Conservation (phyloP, 2,329 filamentous ascomycete genomes). For the Colletotrichum noveboracense region DNA sequence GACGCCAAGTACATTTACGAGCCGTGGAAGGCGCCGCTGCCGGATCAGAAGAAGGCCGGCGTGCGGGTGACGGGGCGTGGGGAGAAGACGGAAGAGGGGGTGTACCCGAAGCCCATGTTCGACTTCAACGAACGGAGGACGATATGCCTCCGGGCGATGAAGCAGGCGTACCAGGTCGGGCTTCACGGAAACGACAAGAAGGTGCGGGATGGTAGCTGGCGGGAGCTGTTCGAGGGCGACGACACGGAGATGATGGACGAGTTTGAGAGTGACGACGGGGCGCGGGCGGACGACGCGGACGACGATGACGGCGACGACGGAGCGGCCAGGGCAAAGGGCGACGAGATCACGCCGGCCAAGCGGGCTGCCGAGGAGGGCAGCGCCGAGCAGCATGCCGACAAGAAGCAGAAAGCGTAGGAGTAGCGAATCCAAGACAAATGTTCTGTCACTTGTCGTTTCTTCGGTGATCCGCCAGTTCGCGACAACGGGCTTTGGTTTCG, state of each 20-base stretch:
- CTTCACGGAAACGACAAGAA: conserved; percentile 67
- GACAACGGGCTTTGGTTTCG: background rate
- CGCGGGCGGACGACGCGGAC: conserved; percentile 32
- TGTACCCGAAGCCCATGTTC: conserved; percentile 80
- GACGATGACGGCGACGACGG: conserved; percentile 10
- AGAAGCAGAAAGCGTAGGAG: conserved; percentile 5
- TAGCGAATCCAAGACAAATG: too few relatives aligned
- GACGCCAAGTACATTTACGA: conserved; percentile 78
- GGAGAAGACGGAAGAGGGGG: conserved; percentile 43
- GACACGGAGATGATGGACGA: conserved; percentile 45
- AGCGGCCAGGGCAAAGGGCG: background rate
- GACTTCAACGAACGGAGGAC: conserved; percentile 70
- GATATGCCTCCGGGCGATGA: conserved; percentile 71
- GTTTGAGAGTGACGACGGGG: conserved; percentile 37
- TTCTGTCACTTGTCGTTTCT: background rate
- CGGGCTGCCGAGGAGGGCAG: conserved; percentile 19
- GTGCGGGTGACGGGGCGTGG: conserved; percentile 65
- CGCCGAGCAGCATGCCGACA: conserved; percentile 20
- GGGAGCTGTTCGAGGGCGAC: conserved; percentile 45
- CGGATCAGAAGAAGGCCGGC: conserved; percentile 72
- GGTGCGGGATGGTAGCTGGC: conserved; percentile 66
- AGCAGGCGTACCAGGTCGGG: conserved; percentile 70
- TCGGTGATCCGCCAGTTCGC: background rate
- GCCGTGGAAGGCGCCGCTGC: conserved; percentile 75
- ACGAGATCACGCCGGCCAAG: conserved; percentile 21